Evolutionary conservation across 2,329 filamentous ascomycete species (phyloP).

Genomic region (Rhynchosporium agropyri): DNA sequence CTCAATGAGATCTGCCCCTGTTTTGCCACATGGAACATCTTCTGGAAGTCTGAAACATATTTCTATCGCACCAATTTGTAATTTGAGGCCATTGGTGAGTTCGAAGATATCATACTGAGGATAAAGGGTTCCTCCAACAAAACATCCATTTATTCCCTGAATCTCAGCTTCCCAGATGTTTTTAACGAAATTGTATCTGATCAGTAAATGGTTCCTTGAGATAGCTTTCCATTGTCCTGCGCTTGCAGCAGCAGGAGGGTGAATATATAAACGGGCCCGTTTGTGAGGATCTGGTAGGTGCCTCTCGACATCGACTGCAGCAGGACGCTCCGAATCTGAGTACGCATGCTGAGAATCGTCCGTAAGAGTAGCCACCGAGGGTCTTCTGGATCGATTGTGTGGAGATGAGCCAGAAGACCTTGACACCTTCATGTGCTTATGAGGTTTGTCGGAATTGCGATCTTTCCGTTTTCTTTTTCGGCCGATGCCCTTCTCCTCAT

Average conservation of each 20-base stretch:
- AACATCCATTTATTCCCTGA: conserved; percentile 66
- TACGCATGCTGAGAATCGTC: conserved; percentile 3
- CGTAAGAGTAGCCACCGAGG: conserved; percentile 36
- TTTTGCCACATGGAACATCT: conserved; percentile 56
- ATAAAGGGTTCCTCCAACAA: conserved; percentile 63
- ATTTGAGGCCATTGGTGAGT: conserved; percentile 64
- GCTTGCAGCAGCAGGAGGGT: conserved; percentile 56
- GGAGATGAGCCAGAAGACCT: conserved; percentile 51
- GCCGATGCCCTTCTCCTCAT: conserved; percentile 55
- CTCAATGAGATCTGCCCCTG: conserved; percentile 57
- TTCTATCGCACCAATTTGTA: conserved; percentile 72
- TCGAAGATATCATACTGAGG: conserved; percentile 55
- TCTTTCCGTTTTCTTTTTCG: conserved; percentile 44
- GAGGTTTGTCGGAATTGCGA: conserved; percentile 35
- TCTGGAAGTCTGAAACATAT: conserved; percentile 70
- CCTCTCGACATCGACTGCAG: conserved; percentile 12
- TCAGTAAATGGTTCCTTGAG: conserved; percentile 73
- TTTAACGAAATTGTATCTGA: conserved; percentile 66
- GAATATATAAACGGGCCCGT: conserved; percentile 39
- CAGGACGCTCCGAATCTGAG: conserved; percentile 7
- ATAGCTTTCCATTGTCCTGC: conserved; percentile 67
- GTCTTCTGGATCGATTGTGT: conserved; percentile 39
- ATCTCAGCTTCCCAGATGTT: conserved; percentile 65
- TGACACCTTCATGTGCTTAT: conserved; percentile 40
- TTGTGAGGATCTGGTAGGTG: conserved; percentile 13